phyloP scores from a whole-genome alignment of 2,329 filamentous ascomycete species.

The Penicillium sp. region DNA sequence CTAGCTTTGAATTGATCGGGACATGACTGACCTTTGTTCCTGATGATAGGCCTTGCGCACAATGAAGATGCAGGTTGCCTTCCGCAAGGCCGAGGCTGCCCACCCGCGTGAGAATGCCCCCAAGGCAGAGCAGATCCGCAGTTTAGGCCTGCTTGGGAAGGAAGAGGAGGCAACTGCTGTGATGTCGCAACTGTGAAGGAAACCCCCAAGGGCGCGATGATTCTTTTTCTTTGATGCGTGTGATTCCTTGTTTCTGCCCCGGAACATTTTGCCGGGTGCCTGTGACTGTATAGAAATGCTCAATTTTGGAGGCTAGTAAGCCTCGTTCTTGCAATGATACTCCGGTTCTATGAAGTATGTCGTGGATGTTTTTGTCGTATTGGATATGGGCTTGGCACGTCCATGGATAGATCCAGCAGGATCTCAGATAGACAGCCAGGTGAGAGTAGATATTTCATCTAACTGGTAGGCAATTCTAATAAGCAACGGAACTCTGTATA shows the following conservation, averaged over 20 bases:
- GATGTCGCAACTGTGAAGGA: constrained; percentile 30
- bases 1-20: not conserved
- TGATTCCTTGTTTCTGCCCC: constrained; percentile 28
- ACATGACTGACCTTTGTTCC: constrained; percentile 5
- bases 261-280: constrained; percentile 22
- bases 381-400: not conserved
- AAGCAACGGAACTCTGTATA: too few relatives aligned
- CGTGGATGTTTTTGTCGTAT: not conserved
- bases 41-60: constrained; percentile 70
- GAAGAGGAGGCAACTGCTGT: constrained; percentile 74
- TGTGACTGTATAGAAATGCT: constrained; percentile 39
- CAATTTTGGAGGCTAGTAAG: constrained; percentile 18
- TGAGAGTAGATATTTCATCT: not conserved
- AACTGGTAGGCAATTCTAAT: not conserved
- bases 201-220: constrained; percentile 23
- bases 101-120: constrained; percentile 78
- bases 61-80: constrained; percentile 76
- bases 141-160: constrained; percentile 78
- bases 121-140: constrained; percentile 82
- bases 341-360: constrained; percentile 20
- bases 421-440: not conserved
- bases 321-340: constrained; percentile 28
- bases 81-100: constrained; percentile 74
- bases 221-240: constrained; percentile 29
- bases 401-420: not conserved